Conservation (phyloP, 139 green algal genomes). For the Raphidocelis subcapitata region DNA sequence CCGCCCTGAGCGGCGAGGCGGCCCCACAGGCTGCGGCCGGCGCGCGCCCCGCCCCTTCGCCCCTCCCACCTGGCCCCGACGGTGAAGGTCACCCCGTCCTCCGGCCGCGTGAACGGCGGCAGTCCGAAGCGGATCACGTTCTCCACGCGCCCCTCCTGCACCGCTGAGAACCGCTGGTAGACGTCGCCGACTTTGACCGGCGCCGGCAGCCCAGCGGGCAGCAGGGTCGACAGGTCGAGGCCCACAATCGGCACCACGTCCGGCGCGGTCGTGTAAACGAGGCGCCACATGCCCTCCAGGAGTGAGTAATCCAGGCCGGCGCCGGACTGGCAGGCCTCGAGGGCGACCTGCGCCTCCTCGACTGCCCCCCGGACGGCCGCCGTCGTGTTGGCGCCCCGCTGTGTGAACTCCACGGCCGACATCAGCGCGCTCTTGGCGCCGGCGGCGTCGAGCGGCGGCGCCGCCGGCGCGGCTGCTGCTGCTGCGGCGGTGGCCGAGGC, state of each 20-base stretch:
- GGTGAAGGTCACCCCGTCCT: conserved; percentile 28
- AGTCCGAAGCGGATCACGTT: conserved; percentile 56
- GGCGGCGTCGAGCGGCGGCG: not conserved
- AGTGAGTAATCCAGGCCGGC: conserved; percentile 37
- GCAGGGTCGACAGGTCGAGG: conserved; percentile 1
- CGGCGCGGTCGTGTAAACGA: conserved; percentile 49
- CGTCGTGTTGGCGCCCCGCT: not conserved
- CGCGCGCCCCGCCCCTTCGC: not conserved
- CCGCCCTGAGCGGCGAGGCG: no score
- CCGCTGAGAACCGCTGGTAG: conserved; percentile 49
- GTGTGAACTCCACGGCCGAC: not conserved
- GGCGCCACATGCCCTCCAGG: conserved; percentile 51
- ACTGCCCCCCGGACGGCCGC: not conserved
- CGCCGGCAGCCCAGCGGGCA: conserved; percentile 13
- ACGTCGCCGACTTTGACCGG: conserved; percentile 43
- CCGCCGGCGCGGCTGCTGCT: no score
- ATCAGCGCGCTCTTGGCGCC: not conserved
- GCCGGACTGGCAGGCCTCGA: conserved; percentile 31
- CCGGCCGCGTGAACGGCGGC: conserved; percentile 31
- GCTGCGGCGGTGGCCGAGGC: no score
- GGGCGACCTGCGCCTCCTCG: conserved; percentile 25
- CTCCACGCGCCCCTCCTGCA: conserved; percentile 39
- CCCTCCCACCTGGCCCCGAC: conserved; percentile 37
- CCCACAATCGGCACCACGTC: conserved; percentile 38
- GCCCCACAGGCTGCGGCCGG: no score